Conservation (phyloP, 805 yeast species). For the Kluyveromyces aestuarii region DNA sequence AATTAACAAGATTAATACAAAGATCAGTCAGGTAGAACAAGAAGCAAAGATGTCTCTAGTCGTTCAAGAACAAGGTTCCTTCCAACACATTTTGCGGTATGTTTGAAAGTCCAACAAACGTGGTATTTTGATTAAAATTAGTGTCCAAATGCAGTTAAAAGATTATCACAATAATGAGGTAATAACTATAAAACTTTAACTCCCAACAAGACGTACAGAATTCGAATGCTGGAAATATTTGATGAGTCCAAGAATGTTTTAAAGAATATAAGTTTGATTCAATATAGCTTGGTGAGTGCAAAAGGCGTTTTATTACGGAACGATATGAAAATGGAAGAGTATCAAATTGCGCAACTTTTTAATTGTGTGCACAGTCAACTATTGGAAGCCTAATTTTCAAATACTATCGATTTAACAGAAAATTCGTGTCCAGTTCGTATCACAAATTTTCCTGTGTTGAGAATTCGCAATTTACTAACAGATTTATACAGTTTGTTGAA, state of each 20-base stretch:
- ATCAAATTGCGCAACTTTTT: too few species aligned
- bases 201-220: not conserved
- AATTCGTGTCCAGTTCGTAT: not conserved
- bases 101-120: conserved; percentile 27
- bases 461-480: conserved; percentile 28
- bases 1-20: not conserved
- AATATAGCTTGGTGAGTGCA: not conserved
- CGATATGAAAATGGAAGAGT: not conserved
- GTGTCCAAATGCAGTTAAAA: not conserved
- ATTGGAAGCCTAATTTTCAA: not conserved
- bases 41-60: conserved; percentile 78
- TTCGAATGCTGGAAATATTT: not conserved
- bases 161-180: not conserved
- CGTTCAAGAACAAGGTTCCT: conserved; percentile 97
- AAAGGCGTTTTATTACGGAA: not conserved
- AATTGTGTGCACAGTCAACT: not conserved
- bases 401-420: not conserved
- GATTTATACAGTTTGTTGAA: conserved; percentile 74
- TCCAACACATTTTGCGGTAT: conserved; percentile 99
- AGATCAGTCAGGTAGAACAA: not conserved
- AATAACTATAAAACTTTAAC: not conserved
- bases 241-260: too few species aligned
- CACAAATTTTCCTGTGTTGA: not conserved
- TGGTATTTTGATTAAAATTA: not conserved
- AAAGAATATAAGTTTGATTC: not conserved